Evolutionary conservation across 805 yeast species (phyloP).

Genomic region (Ogataea trehaloabstinens): DNA sequence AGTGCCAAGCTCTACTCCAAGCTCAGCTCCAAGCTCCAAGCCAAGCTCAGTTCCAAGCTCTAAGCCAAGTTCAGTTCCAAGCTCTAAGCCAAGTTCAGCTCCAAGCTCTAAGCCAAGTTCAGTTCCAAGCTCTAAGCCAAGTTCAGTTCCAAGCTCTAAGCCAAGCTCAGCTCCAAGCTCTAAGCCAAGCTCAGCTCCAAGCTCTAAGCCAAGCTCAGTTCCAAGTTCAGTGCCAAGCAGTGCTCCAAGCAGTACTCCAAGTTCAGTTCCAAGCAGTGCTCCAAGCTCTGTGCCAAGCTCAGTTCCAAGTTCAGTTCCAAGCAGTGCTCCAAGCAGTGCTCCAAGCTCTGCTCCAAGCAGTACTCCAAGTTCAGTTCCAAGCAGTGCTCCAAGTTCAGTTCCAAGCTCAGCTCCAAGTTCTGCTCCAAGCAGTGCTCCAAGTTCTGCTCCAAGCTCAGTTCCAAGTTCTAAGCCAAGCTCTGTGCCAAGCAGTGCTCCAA

Average conservation of each 20-base stretch:
- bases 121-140: not conserved
- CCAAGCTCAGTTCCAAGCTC: not conserved
- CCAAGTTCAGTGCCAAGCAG: not conserved
- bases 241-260: not conserved
- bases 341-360: not conserved
- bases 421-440: constrained; percentile 1
- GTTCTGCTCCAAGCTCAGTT: not conserved
- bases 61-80: not conserved
- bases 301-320: not conserved
- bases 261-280: not conserved
- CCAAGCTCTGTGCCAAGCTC: not conserved
- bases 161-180: not conserved
- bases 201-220: not conserved
- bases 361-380: not conserved
- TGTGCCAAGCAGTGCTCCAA: constrained; percentile 1
- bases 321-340: constrained; percentile 1
- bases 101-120: not conserved
- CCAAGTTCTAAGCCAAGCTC: not conserved
- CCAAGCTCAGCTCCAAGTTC: not conserved
- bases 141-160: not conserved
- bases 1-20: too few species aligned
- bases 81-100: not conserved
- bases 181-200: not conserved
- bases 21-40: not conserved
- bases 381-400: not conserved